Percentiles rank a stretch among this genome's conserved stretches.
These are phyloP conservation scores for Umbelopsis sp. DNA, from an alignment of 192 early-diverging fungal species.

Conservation along the genomic window DNA sequence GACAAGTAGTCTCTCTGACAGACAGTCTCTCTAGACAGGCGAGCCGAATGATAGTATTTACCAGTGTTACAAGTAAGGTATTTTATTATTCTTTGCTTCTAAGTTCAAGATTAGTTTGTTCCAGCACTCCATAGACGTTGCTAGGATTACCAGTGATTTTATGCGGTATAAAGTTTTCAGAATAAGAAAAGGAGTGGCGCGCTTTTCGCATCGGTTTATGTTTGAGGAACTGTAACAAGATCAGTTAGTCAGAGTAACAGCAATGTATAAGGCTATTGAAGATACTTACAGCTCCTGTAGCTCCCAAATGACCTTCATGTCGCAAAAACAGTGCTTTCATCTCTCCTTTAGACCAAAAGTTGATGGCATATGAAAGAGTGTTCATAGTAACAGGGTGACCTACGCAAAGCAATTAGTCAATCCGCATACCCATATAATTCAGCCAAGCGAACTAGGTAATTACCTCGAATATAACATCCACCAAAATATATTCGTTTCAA, in stretches of 20 bases:
- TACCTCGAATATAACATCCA: constrained; percentile 94
- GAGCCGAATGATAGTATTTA: too few relatives aligned
- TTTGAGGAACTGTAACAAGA: constrained; percentile 52
- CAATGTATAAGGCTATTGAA: background rate
- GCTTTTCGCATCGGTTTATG: constrained; percentile 43
- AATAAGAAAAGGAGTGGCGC: constrained; percentile 65
- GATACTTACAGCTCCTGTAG: constrained; percentile 75
- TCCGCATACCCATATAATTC: background rate
- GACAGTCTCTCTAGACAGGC: too few relatives aligned
- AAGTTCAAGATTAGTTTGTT: constrained; percentile 40
- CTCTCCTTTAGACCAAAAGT: constrained; percentile 95
- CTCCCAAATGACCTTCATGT: constrained; percentile 97
- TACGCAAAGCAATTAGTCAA: constrained; percentile 13
- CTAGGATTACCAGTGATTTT: constrained; percentile 22
- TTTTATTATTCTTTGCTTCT: constrained; percentile 19
- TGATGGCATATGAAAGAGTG: constrained; percentile 93
- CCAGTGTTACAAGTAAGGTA: too few relatives aligned
- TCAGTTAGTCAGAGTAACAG: background rate
- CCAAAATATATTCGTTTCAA: constrained; percentile 93
- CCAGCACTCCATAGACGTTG: constrained; percentile 30
- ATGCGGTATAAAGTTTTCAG: constrained; percentile 76
- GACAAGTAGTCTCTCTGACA: too few relatives aligned
- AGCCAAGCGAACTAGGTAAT: background rate
- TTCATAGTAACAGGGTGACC: constrained; percentile 97
- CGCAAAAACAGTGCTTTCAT: constrained; percentile 95